Percentiles rank a stretch among this genome's conserved stretches.
Conservation (phyloP, 257 asterid species). For the Rhazya stricta region DNA sequence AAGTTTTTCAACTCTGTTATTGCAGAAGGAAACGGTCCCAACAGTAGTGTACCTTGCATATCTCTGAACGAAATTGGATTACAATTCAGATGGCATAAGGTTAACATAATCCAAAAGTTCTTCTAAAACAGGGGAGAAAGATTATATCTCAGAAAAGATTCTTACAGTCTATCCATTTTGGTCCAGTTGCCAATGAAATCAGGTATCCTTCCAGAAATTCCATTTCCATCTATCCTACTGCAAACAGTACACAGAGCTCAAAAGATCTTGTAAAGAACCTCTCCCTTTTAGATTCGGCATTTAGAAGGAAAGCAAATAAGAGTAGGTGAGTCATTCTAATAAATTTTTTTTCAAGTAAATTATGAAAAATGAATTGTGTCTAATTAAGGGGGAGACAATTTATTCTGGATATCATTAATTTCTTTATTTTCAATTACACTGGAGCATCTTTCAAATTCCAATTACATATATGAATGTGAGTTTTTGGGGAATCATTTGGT, state of each 20-base stretch:
- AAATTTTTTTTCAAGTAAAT: neutral
- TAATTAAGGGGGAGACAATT: neutral
- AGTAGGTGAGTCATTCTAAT: neutral
- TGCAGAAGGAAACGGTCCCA: conserved; percentile 66
- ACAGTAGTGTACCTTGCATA: conserved; percentile 73
- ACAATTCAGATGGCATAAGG: conserved; percentile 1
- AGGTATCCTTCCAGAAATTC: conserved; percentile 65
- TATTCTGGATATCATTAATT: neutral
- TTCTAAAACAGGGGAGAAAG: neutral
- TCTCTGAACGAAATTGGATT: conserved; percentile 44
- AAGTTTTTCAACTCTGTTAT: conserved; percentile 49
- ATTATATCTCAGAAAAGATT: conserved; percentile 7
- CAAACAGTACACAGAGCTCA: conserved; percentile 24
- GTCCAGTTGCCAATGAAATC: conserved; percentile 77
- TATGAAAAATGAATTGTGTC: neutral
- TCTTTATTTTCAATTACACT: neutral
- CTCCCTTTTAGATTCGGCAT: no score
- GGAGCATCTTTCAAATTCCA: neutral
- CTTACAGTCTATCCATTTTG: conserved; percentile 53
- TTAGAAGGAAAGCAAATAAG: neutral
- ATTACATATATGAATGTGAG: neutral
- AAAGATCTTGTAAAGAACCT: neutral
- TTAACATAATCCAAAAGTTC: neutral
- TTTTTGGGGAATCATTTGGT: neutral
- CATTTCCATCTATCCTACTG: conserved; percentile 85